Percentiles rank a stretch among this genome's conserved stretches.
Conservation (phyloP, 176 grass and related monocot species). For the Ensete glaucum region DNA sequence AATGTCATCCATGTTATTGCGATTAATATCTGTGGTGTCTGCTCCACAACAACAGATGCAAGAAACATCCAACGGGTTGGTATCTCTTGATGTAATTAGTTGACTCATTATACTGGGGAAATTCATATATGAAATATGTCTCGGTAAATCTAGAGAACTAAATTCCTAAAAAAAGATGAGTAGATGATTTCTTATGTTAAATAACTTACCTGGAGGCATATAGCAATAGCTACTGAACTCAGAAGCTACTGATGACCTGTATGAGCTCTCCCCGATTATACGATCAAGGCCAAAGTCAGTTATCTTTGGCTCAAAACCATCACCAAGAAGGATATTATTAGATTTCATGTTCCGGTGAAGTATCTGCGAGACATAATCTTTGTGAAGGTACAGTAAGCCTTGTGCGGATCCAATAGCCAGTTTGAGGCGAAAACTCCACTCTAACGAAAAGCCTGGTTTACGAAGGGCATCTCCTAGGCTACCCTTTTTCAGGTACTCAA, state of each 20-base stretch:
- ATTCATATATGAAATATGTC: too few species aligned
- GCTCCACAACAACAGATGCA: background rate
- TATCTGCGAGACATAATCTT: conserved; percentile 31
- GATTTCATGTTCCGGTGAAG: conserved; percentile 64
- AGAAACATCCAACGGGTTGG: background rate
- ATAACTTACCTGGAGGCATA: conserved; percentile 43
- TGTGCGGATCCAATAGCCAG: conserved; percentile 51
- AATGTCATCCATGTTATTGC: background rate
- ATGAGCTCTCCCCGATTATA: conserved; percentile 33
- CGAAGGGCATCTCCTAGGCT: conserved; percentile 45
- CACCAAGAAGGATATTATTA: conserved; percentile 51
- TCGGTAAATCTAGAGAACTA: background rate
- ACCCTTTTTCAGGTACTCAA: conserved; percentile 41
- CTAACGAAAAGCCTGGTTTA: conserved; percentile 23
- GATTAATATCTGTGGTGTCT: background rate
- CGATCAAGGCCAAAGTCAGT: conserved; percentile 42
- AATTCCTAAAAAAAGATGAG: background rate
- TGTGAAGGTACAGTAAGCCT: conserved; percentile 52
- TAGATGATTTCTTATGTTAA: background rate
- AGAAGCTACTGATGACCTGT: conserved; percentile 36
- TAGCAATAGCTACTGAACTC: conserved; percentile 41
- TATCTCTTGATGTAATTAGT: background rate
- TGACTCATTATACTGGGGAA: background rate
- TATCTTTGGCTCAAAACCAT: conserved; percentile 48
- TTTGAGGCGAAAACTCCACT: conserved; percentile 37